Percentiles rank a stretch among this genome's conserved stretches.
Evolutionary conservation across 2,329 filamentous ascomycete genomes (phyloP).

Genomic region (Ascochyta fabae): DNA sequence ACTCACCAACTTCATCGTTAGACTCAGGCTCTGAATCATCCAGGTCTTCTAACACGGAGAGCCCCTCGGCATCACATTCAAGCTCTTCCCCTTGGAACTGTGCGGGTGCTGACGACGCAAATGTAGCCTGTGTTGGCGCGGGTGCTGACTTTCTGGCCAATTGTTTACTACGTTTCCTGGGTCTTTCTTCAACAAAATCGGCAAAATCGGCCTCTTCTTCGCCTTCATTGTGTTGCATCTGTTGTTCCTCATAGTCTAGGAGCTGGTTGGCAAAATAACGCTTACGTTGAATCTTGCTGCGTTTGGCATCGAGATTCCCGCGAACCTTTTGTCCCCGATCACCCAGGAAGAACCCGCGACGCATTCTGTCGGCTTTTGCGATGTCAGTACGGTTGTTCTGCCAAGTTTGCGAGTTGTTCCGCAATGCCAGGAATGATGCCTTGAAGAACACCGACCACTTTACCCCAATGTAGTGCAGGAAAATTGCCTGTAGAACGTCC

Average conservation of each 20-base stretch:
- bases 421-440: slow-evolving; percentile 26
- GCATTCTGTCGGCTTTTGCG: slow-evolving; percentile 27
- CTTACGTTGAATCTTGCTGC: slow-evolving; percentile 24
- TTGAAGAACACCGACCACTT: slow-evolving; percentile 46
- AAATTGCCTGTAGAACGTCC: slow-evolving; percentile 43
- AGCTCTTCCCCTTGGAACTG: too few species aligned
- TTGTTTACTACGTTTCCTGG: not conserved
- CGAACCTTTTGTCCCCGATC: not conserved
- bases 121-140: too few species aligned
- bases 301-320: slow-evolving; percentile 28
- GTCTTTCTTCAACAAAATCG: slow-evolving; percentile 1
- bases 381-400: slow-evolving; percentile 23
- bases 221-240: slow-evolving; percentile 34
- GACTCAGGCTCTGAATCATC: not conserved
- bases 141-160: not conserved
- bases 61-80: not conserved
- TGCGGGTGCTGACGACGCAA: not conserved
- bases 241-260: slow-evolving; percentile 31
- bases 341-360: slow-evolving; percentile 38
- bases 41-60: not conserved
- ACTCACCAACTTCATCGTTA: slow-evolving; percentile 10
- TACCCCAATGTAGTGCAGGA: slow-evolving; percentile 42
- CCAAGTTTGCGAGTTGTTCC: slow-evolving; percentile 27
- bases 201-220: slow-evolving; percentile 39
- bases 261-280: slow-evolving; percentile 39